Evolutionary conservation across 2,329 filamentous ascomycete genomes (phyloP).

Genomic region (Epichloe sibirici): DNA sequence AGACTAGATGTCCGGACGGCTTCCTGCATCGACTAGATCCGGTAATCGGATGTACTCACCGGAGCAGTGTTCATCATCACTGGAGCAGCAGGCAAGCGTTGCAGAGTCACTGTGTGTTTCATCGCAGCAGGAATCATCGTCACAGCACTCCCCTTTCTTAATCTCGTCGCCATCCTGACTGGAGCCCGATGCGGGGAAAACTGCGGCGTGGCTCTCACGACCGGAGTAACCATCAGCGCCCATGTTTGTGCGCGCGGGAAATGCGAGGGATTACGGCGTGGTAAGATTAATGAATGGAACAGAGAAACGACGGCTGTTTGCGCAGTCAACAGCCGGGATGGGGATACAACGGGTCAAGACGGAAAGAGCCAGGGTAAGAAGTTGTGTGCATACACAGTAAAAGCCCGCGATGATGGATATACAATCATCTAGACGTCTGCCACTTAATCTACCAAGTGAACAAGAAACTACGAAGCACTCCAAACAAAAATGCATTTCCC

Average conservation of each 20-base stretch:
- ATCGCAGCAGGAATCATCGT: conserved; percentile 11
- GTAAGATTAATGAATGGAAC: background rate
- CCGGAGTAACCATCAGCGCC: conserved; percentile 7
- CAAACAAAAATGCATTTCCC: too few species aligned
- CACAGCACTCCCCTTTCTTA: conserved; percentile 7
- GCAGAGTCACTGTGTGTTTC: conserved; percentile 5
- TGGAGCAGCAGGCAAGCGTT: conserved; percentile 15
- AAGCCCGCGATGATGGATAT: too few species aligned
- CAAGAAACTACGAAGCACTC: too few species aligned
- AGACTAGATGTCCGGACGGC: background rate
- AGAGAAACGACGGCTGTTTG: background rate
- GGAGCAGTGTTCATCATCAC: conserved; percentile 16
- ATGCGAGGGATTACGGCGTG: background rate
- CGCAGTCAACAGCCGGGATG: background rate
- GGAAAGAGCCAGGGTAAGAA: background rate
- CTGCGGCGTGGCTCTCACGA: background rate
- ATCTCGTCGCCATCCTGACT: background rate
- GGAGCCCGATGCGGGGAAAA: background rate
- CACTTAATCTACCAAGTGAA: too few species aligned
- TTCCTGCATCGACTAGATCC: background rate
- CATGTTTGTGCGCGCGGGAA: conserved; percentile 4
- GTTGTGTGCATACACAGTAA: background rate
- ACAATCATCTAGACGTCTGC: too few species aligned
- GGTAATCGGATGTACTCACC: conserved; percentile 8
- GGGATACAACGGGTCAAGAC: background rate